These are phyloP conservation scores for Pseudogymnoascus sp. DNA, from an alignment of 2,329 filamentous ascomycete species.

Conservation along the genomic window DNA sequence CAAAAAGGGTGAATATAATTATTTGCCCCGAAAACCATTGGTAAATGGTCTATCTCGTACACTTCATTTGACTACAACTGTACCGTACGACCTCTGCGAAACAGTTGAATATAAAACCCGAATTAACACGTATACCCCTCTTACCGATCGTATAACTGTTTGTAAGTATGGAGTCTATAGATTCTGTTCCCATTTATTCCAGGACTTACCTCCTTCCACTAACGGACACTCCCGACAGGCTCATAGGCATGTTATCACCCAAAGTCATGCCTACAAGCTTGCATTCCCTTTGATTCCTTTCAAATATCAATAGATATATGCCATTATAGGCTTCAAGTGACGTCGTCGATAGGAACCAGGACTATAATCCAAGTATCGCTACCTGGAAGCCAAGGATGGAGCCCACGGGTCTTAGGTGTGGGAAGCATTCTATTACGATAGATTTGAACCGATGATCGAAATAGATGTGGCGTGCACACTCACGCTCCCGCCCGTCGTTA, in stretches of 20 bases:
- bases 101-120: too few species aligned
- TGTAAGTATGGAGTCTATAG: background rate
- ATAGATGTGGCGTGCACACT: constrained; percentile 8
- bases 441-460: constrained; percentile 1
- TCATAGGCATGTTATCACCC: background rate
- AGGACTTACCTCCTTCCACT: background rate
- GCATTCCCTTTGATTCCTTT: background rate
- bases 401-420: background rate
- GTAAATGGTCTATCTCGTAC: background rate
- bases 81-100: background rate
- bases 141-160: background rate
- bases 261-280: background rate
- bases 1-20: background rate
- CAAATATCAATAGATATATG: background rate
- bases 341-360: background rate
- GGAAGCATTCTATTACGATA: background rate
- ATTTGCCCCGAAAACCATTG: background rate
- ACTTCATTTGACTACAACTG: background rate
- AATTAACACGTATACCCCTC: background rate
- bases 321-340: background rate
- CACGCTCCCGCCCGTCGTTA: background rate
- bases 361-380: background rate
- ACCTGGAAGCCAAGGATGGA: background rate
- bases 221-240: background rate
- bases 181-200: background rate